These are phyloP conservation scores for Vaccinium macrocarpon DNA, from an alignment of 148 eudicot genomes.

Conservation along the genomic window DNA sequence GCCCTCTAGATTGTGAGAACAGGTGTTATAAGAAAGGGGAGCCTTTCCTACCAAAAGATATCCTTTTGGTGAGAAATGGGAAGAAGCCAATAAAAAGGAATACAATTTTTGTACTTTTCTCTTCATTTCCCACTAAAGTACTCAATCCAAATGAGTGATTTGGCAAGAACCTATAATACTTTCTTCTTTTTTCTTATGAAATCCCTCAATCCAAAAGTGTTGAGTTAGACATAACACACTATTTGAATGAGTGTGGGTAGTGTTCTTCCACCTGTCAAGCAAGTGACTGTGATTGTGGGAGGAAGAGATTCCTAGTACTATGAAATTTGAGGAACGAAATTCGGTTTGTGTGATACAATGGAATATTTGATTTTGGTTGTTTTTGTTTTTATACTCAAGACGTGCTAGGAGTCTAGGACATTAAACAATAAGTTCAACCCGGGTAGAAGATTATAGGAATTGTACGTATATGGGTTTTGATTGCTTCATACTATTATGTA, in stretches of 20 bases:
- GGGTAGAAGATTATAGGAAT: neutral
- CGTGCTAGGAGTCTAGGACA: neutral
- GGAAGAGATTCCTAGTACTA: neutral
- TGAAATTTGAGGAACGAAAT: neutral
- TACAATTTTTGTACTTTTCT: too few species aligned
- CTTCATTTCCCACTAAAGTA: too few species aligned
- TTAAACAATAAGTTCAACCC: neutral
- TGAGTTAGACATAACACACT: neutral
- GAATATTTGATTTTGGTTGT: too few species aligned
- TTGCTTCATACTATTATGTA: neutral
- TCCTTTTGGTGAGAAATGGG: too few species aligned
- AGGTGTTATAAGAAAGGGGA: too few species aligned
- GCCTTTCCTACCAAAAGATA: too few species aligned
- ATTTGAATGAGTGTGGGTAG: neutral
- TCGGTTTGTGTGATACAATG: neutral
- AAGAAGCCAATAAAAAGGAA: too few species aligned
- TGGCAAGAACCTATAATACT: too few species aligned
- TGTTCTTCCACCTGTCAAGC: neutral
- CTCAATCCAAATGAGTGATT: too few species aligned
- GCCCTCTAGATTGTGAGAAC: too few species aligned
- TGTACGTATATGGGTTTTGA: neutral
- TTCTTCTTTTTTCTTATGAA: too few species aligned
- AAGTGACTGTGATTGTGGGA: neutral
- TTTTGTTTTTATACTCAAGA: neutral
- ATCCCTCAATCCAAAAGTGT: too few species aligned